Conservation (phyloP, 2,329 filamentous ascomycete species). For the Colletotrichum karsti region DNA sequence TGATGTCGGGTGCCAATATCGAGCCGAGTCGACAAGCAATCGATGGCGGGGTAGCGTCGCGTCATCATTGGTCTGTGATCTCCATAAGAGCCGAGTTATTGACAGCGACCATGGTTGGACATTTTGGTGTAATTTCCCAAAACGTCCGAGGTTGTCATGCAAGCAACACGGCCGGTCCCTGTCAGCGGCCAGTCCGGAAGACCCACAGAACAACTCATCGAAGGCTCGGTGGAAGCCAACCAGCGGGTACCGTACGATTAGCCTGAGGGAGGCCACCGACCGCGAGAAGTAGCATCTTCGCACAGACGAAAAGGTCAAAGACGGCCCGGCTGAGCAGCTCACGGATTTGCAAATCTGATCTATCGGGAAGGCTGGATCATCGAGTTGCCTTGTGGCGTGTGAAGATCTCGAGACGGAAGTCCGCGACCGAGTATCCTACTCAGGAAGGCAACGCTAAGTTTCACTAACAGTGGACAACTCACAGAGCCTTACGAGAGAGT, state of each 20-base stretch:
- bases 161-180: constrained; percentile 37
- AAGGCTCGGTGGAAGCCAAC: constrained; percentile 38
- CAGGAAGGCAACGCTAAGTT: constrained; percentile 22
- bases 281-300: constrained; percentile 11
- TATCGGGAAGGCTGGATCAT: constrained; percentile 1
- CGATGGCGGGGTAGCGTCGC: constrained; percentile 35
- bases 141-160: constrained; percentile 52
- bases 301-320: constrained; percentile 22
- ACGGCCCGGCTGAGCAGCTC: not conserved
- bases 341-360: constrained; percentile 15
- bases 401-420: constrained; percentile 1
- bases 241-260: constrained; percentile 18
- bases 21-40: constrained; percentile 22
- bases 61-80: constrained; percentile 41
- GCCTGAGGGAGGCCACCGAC: constrained; percentile 21
- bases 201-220: constrained; percentile 52
- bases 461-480: constrained; percentile 11
- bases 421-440: constrained; percentile 13
- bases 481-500: constrained; percentile 19
- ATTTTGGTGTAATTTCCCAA: constrained; percentile 54
- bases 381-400: not conserved
- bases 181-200: constrained; percentile 38
- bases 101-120: constrained; percentile 43
- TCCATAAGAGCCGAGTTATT: constrained; percentile 48
- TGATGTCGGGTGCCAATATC: constrained; percentile 10